phyloP scores from a whole-genome alignment of 208 protist genomes.

The Phytomonas sp. region DNA sequence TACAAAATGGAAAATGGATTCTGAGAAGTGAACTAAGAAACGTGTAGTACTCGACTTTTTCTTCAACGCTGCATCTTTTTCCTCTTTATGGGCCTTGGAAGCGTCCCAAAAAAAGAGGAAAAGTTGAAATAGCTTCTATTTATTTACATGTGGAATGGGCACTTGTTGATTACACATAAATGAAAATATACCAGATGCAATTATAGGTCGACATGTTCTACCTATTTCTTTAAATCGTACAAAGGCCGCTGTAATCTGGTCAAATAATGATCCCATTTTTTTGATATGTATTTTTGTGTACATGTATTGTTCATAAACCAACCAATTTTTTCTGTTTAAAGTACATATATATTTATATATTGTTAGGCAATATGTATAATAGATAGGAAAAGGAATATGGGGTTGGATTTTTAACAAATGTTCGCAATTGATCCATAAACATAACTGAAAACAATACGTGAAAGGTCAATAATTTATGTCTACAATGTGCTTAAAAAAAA shows the following conservation, averaged over 20 bases:
- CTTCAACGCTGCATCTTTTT: not conserved
- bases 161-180: not conserved
- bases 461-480: not conserved
- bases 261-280: not conserved
- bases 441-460: not conserved
- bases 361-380: not conserved
- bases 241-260: not conserved
- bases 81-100: not conserved
- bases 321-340: not conserved
- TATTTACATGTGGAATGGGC: not conserved
- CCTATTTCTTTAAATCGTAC: not conserved
- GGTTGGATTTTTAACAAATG: not conserved
- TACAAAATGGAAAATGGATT: not conserved
- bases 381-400: not conserved
- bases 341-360: slow-evolving; percentile 1
- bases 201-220: not conserved
- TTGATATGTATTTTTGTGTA: not conserved
- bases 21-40: not conserved
- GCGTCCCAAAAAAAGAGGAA: not conserved
- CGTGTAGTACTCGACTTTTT: not conserved
- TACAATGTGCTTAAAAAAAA: not conserved
- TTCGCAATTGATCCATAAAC: not conserved
- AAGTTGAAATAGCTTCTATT: not conserved
- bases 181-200: not conserved
- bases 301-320: not conserved